Conservation (phyloP, 352 stramenopile genomes). For the Globisporangium barbulae region DNA sequence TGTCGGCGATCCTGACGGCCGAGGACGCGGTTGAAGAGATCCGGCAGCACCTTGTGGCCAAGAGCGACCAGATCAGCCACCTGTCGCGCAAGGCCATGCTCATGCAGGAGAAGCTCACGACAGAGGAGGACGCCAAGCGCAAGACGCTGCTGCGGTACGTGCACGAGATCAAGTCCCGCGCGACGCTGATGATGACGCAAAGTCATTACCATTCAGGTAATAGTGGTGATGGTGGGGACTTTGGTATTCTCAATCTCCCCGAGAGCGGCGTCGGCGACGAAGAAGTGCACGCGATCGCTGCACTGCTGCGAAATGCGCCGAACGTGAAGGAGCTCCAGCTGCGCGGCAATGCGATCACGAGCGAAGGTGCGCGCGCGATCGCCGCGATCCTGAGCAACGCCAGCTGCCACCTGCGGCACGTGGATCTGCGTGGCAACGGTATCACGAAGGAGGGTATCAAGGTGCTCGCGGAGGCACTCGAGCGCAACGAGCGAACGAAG, state of each 20-base stretch:
- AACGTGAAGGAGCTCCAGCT: slow-evolving; percentile 94
- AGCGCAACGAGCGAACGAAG: slow-evolving; percentile 89
- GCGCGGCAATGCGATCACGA: slow-evolving; percentile 88
- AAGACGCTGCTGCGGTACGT: slow-evolving; percentile 94
- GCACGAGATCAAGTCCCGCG: slow-evolving; percentile 89
- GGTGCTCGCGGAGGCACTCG: slow-evolving; percentile 92
- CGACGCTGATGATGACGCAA: slow-evolving; percentile 19
- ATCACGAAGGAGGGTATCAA: slow-evolving; percentile 91
- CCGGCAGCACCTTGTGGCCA: slow-evolving; percentile 42
- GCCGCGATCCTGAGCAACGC: slow-evolving; percentile 87
- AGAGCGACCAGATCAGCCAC: slow-evolving; percentile 84
- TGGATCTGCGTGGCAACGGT: slow-evolving; percentile 92
- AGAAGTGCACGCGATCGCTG: slow-evolving; percentile 94
- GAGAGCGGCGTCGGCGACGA: slow-evolving; percentile 93
- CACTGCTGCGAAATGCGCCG: slow-evolving; percentile 85
- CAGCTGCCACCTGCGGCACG: slow-evolving; percentile 63
- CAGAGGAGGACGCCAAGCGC: slow-evolving; percentile 95
- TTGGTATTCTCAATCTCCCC: slow-evolving; percentile 66
- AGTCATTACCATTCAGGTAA: slow-evolving; percentile 11
- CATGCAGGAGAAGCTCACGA: slow-evolving; percentile 82
- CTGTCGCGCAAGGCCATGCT: slow-evolving; percentile 63
- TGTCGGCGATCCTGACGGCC: slow-evolving; percentile 60
- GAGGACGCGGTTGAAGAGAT: slow-evolving; percentile 71
- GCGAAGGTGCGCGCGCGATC: slow-evolving; percentile 91
- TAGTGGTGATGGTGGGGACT: slow-evolving; percentile 17